phyloP scores from a whole-genome alignment of 2,329 filamentous ascomycete genomes.

The Ophiostoma perfectum region DNA sequence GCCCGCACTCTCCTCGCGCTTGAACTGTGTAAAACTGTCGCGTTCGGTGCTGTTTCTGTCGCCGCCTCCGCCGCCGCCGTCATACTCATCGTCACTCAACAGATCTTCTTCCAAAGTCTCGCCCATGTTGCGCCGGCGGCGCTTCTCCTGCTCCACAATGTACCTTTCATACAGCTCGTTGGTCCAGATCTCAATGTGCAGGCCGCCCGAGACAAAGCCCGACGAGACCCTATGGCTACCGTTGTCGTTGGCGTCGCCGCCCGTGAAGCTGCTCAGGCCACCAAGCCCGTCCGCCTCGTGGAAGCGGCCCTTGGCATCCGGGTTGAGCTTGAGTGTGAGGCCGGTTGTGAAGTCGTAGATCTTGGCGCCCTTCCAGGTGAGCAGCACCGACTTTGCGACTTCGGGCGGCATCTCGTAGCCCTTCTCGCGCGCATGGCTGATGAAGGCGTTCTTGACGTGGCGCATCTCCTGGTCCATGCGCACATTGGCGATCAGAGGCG shows the following conservation, averaged over 20 bases:
- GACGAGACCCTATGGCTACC: constrained; percentile 25
- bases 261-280: constrained; percentile 34
- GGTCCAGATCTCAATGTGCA: constrained; percentile 77
- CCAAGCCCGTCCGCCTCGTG: constrained; percentile 27
- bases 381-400: constrained; percentile 59
- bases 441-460: constrained; percentile 65
- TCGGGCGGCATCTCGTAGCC: constrained; percentile 36
- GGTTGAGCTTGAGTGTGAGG: constrained; percentile 57
- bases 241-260: constrained; percentile 26
- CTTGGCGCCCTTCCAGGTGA: constrained; percentile 71
- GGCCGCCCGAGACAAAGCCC: constrained; percentile 47
- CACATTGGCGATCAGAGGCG: constrained; percentile 54
- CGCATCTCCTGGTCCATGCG: constrained; percentile 62
- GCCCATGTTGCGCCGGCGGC: constrained; percentile 41
- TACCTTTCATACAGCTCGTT: constrained; percentile 52
- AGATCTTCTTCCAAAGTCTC: constrained; percentile 30
- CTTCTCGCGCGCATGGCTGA: constrained; percentile 52
- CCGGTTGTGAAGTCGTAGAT: constrained; percentile 68
- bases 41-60: neutral
- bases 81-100: constrained; percentile 32
- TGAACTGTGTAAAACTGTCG: neutral
- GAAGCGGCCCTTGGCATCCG: constrained; percentile 41
- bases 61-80: constrained; percentile 11
- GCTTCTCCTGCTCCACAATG: constrained; percentile 45
- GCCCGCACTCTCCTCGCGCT: constrained; percentile 25